Conservation (phyloP, 2,329 filamentous ascomycete species). For the Curvularia spicifera region DNA sequence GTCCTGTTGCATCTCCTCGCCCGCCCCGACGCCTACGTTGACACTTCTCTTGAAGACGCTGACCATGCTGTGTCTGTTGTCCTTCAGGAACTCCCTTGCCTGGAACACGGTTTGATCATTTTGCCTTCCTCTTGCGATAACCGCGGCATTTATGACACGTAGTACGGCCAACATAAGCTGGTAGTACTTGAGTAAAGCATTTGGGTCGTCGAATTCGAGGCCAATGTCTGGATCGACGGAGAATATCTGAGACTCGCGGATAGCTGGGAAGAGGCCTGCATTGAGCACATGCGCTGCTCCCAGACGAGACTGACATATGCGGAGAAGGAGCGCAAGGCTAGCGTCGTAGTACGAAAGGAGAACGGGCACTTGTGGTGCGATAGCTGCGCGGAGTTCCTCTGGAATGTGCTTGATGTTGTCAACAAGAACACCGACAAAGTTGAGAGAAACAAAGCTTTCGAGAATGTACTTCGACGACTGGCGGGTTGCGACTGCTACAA, state of each 20-base stretch:
- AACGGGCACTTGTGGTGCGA: conserved; percentile 57
- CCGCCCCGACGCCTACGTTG: conserved; percentile 65
- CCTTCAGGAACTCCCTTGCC: conserved; percentile 78
- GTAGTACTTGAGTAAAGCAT: conserved; percentile 81
- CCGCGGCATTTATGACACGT: conserved; percentile 79
- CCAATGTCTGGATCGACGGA: conserved; percentile 90
- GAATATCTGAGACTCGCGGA: conserved; percentile 86
- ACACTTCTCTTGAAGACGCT: conserved; percentile 90
- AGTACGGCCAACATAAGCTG: conserved; percentile 79
- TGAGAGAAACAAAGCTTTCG: conserved; percentile 80
- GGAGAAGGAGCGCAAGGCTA: conserved; percentile 80
- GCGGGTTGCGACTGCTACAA: conserved; percentile 75
- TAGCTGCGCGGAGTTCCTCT: conserved; percentile 61
- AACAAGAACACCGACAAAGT: conserved; percentile 88
- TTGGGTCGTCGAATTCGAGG: conserved; percentile 71
- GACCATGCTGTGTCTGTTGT: conserved; percentile 83
- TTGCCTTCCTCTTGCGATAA: conserved; percentile 80
- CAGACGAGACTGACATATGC: conserved; percentile 80
- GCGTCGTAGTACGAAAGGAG: conserved; percentile 71
- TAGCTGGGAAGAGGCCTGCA: conserved; percentile 81
- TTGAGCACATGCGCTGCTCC: conserved; percentile 89
- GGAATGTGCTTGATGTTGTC: conserved; percentile 83
- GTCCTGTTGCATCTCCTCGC: conserved; percentile 66
- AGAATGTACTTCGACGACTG: conserved; percentile 78
- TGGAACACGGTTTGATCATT: conserved; percentile 76